phyloP scores from a whole-genome alignment of 2,329 filamentous ascomycete genomes.

The Leptographium wingfieldii region DNA sequence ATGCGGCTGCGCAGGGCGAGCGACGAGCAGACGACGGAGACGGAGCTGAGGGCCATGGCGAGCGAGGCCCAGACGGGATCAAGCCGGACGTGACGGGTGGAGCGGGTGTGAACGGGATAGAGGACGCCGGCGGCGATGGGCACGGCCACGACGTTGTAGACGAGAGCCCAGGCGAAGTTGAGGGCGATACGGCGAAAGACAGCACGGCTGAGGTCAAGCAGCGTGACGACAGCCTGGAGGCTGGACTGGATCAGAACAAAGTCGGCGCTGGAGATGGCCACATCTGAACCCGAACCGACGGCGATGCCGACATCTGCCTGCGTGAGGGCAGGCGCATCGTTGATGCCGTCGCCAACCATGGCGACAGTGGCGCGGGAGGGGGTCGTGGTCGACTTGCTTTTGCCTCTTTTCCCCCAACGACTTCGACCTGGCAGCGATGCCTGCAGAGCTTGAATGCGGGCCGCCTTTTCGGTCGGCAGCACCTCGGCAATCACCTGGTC shows the following conservation, averaged over 20 bases:
- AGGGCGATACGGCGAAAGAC: slow-evolving; percentile 70
- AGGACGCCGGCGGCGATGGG: slow-evolving; percentile 72
- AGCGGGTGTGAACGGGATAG: slow-evolving; percentile 40
- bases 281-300: slow-evolving; percentile 71
- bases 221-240: slow-evolving; percentile 56
- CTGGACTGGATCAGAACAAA: slow-evolving; percentile 66
- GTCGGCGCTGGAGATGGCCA: slow-evolving; percentile 67
- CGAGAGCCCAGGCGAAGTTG: slow-evolving; percentile 75
- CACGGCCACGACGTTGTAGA: slow-evolving; percentile 70
- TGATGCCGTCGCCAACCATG: slow-evolving; percentile 85
- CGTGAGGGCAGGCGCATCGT: slow-evolving; percentile 72
- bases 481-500: slow-evolving; percentile 77
- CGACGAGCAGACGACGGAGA: slow-evolving; percentile 78
- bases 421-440: slow-evolving; percentile 28
- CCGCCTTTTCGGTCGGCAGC: slow-evolving; percentile 69
- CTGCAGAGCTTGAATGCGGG: slow-evolving; percentile 54
- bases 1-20: slow-evolving; percentile 49
- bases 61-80: slow-evolving; percentile 79
- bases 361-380: slow-evolving; percentile 44
- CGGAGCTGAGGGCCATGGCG: slow-evolving; percentile 85
- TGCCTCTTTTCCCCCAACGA: background rate
- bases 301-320: slow-evolving; percentile 75
- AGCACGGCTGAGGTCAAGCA: slow-evolving; percentile 55
- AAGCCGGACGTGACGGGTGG: slow-evolving; percentile 45
- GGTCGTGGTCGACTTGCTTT: slow-evolving; percentile 8